Evolutionary conservation across 2,329 filamentous ascomycete species (phyloP).

Genomic region (Aspergillus floridensis): DNA sequence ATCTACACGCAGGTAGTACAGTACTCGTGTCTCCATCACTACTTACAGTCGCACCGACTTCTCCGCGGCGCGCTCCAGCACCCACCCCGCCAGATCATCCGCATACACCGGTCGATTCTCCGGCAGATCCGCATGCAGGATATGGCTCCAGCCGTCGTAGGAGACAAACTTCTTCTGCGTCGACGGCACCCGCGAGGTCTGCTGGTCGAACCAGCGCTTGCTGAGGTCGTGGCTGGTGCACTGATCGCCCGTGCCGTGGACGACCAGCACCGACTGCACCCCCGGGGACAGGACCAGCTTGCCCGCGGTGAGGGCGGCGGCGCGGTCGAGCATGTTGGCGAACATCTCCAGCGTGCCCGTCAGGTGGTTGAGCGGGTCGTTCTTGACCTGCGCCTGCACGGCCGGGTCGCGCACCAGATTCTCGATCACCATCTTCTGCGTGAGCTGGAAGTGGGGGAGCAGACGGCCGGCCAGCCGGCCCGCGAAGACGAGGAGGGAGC

Average conservation of each 20-base stretch:
- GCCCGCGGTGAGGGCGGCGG: not conserved
- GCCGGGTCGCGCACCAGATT: constrained; percentile 8
- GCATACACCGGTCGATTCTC: not conserved
- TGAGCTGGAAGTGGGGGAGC: constrained; percentile 7
- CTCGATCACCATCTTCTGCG: constrained; percentile 5
- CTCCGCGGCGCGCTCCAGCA: not conserved
- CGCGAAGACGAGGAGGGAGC: not conserved
- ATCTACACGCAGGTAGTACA: too few species aligned
- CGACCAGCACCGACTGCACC: constrained; percentile 8
- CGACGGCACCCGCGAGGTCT: constrained; percentile 4
- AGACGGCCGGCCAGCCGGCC: constrained; percentile 3
- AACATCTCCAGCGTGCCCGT: constrained; percentile 9
- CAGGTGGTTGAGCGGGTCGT: constrained; percentile 7
- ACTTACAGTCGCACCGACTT: not conserved
- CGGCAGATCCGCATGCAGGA: constrained; percentile 7
- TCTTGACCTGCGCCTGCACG: constrained; percentile 2
- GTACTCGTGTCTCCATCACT: not conserved
- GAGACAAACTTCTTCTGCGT: constrained; percentile 2
- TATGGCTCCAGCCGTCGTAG: constrained; percentile 10
- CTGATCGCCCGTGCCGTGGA: constrained; percentile 7
- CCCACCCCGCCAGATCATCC: not conserved
- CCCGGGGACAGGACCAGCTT: not conserved
- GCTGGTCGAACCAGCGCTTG: constrained; percentile 8
- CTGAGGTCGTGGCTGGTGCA: constrained; percentile 9
- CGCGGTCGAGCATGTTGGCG: constrained; percentile 6